Percentiles rank a stretch among this genome's conserved stretches.
phyloP scores from a whole-genome alignment of 1,284 basidiomycete genomes.

The Inonotus obliquus region DNA sequence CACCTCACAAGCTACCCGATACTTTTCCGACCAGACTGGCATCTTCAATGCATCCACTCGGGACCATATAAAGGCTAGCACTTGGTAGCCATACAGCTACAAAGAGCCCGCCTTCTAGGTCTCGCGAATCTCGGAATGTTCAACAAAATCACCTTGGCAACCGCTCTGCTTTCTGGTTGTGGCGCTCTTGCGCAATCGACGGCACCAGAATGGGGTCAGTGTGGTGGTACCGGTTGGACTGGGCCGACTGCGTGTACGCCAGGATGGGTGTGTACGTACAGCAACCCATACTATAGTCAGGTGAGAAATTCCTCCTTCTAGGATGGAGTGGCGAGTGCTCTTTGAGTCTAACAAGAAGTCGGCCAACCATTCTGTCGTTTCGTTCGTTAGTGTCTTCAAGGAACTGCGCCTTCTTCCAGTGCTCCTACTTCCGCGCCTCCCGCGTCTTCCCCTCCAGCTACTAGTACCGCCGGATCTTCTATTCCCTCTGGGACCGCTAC shows the following conservation, averaged over 20 bases:
- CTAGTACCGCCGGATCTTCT: conserved; percentile 36
- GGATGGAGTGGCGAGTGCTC: no score
- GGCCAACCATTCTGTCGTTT: not conserved
- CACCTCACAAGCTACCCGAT: conserved; percentile 4
- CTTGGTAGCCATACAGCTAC: not conserved
- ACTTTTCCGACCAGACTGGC: not conserved
- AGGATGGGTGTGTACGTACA: conserved; percentile 43
- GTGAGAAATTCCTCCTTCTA: not conserved
- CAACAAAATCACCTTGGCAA: conserved; percentile 12
- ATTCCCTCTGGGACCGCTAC: conserved; percentile 17
- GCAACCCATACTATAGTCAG: conserved; percentile 39
- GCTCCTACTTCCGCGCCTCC: conserved; percentile 23
- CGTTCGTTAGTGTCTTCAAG: conserved; percentile 47
- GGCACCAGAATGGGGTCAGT: conserved; percentile 33
- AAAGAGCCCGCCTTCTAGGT: not conserved
- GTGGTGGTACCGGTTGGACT: conserved; percentile 45
- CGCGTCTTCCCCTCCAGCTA: conserved; percentile 24
- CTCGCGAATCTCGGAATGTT: conserved; percentile 1
- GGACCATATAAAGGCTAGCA: not conserved
- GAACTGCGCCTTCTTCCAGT: conserved; percentile 21
- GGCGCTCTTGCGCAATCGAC: conserved; percentile 25
- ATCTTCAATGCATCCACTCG: not conserved
- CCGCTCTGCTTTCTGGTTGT: conserved; percentile 20
- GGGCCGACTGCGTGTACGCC: conserved; percentile 44
- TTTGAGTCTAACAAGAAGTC: not conserved